phyloP scores from a whole-genome alignment of 257 asterid genomes.

The Rubia yunnanensis region DNA sequence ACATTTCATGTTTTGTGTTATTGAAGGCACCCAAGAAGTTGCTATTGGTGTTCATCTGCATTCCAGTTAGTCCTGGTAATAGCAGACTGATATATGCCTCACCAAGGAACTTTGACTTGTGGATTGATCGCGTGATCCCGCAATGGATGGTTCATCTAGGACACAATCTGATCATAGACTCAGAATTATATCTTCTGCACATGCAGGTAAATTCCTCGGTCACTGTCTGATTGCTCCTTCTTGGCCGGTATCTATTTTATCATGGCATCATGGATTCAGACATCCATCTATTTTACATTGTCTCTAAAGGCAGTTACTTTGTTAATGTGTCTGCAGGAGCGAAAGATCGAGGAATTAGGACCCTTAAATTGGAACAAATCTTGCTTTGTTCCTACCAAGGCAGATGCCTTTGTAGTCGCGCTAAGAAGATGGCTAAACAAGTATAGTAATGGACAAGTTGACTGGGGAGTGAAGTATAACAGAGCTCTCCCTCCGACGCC shows the following conservation, averaged over 20 bases:
- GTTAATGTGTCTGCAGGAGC: conserved; percentile 37
- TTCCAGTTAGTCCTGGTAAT: conserved; percentile 81
- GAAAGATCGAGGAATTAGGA: conserved; percentile 46
- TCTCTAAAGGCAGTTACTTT: not conserved
- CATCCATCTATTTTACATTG: too few species aligned
- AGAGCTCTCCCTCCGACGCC: conserved; percentile 66
- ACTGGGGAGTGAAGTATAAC: conserved; percentile 48
- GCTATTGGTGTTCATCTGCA: conserved; percentile 47
- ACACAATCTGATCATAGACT: conserved; percentile 70
- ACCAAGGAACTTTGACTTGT: conserved; percentile 64
- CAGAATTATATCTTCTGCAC: conserved; percentile 80
- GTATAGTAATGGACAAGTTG: conserved; percentile 58
- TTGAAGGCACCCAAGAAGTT: conserved; percentile 23
- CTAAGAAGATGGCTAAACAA: conserved; percentile 72
- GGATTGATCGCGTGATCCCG: conserved; percentile 52
- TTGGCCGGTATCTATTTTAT: too few species aligned
- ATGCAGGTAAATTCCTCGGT: conserved; percentile 43
- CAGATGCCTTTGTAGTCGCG: conserved; percentile 51
- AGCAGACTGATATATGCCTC: conserved; percentile 63
- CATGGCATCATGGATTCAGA: too few species aligned
- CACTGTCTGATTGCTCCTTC: too few species aligned
- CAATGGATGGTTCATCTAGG: conserved; percentile 67
- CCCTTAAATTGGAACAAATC: conserved; percentile 60
- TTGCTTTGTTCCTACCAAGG: conserved; percentile 66
- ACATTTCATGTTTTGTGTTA: too few species aligned